Base-by-base conservation (phyloP, 2,329 filamentous ascomycete species). In the Colletotrichum spaethianum region DNA sequence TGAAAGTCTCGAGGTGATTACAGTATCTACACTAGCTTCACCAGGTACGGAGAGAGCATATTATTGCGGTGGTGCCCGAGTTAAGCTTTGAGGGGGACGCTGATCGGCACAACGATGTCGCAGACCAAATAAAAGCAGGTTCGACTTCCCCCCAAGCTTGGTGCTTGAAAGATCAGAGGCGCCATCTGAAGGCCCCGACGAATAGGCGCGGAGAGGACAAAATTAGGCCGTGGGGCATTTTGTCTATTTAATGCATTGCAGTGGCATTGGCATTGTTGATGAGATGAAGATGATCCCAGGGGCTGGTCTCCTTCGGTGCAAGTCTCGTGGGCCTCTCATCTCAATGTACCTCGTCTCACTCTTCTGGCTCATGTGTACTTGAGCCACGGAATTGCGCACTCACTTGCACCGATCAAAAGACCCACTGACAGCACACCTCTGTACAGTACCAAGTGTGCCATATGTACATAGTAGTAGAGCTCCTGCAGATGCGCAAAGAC, bases 61-160 rank as follows among this genome's bases (percentile, higher is more conserved):
- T 38, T 28, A 52, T 28, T 28, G 6, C 23, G 50, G 23, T 50
- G 42, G 33, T 46, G 33, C 42, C 44, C 38, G 50, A 71, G 60
- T 70, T 72, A 72, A 72, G 70, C 70, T 72, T 72, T 72, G 61
- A 63, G 61, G 46, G 67, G 59, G 70, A 38, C 59, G 42, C 40
- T 72, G 66, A 72, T 70, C 70, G 70, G 61, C 70, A 50, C 70
- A 70, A 60, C 70, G 70, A 72, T 70, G 70, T 72, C 70, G 70
- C 66, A 72, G 59, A 44, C 48, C 62, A 56, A 56, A 57, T 23
- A 59, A 31, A 52, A 38, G 60, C 60, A 64, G 59, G 42, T 48
- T 59, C 56, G 38, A 42, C 40, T 44, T 14, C 38, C 18, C 26
- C 5, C 4, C 28, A 53, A 63, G 60, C 60, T 52, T 33, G 31